Evolutionary conservation across 495 filamentous ascomycete species (phyloP).

Genomic region (Hyaloscypha bicolor): DNA sequence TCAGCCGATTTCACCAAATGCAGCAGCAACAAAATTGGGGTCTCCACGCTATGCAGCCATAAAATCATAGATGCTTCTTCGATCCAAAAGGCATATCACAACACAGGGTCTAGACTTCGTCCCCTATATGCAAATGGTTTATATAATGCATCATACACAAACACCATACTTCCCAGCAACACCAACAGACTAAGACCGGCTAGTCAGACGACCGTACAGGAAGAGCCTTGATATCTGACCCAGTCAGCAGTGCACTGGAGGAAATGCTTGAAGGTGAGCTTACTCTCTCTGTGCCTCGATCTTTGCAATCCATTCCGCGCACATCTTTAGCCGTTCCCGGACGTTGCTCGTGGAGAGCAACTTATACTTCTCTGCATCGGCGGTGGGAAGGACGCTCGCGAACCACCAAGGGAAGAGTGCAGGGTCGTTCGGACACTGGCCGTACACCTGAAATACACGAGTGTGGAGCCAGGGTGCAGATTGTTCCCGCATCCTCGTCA

Average conservation of each 20-base stretch:
- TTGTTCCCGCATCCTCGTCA: conserved; percentile 62
- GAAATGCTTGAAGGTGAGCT: conserved; percentile 29
- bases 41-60: neutral
- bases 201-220: conserved; percentile 30
- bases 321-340: conserved; percentile 77
- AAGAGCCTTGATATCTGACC: conserved; percentile 13
- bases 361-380: conserved; percentile 76
- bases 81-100: neutral
- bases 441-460: conserved; percentile 72
- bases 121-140: neutral
- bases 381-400: conserved; percentile 75
- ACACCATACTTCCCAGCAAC: neutral
- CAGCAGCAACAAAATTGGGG: neutral
- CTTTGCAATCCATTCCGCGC: conserved; percentile 71
- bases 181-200: conserved; percentile 26
- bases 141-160: neutral
- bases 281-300: conserved; percentile 75
- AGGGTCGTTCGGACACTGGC: conserved; percentile 73
- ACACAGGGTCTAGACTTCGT: neutral
- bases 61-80: neutral
- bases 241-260: neutral
- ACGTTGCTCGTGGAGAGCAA: conserved; percentile 73
- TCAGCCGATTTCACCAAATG: neutral
- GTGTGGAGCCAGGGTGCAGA: conserved; percentile 74
- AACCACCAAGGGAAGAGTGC: conserved; percentile 90